Conservation (phyloP, 176 grass and related monocot genomes). For the Rhipidocladum racemiflorum region DNA sequence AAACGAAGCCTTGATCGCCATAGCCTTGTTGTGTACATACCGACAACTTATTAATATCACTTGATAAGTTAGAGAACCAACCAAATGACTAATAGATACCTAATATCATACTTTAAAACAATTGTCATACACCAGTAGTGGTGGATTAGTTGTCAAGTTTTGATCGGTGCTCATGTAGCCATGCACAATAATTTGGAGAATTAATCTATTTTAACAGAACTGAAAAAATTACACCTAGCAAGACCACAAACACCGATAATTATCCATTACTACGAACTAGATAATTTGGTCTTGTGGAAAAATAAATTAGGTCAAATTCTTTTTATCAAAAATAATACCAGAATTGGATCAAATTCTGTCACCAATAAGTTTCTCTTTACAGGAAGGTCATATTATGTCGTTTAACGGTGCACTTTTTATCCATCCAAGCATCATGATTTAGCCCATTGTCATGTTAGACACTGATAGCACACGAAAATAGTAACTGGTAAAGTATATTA, state of each 20-base stretch:
- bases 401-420: not conserved
- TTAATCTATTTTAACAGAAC: not conserved
- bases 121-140: not conserved
- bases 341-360: slow-evolving; percentile 24
- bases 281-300: not conserved
- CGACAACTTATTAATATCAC: not conserved
- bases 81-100: not conserved
- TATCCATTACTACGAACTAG: not conserved
- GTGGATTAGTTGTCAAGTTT: slow-evolving; percentile 3
- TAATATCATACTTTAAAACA: not conserved
- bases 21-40: not conserved
- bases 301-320: slow-evolving; percentile 28
- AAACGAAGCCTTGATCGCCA: not conserved
- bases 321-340: not conserved
- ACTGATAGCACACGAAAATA: slow-evolving; percentile 28
- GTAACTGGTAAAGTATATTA: slow-evolving; percentile 32
- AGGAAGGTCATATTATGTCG: not conserved
- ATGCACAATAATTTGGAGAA: not conserved
- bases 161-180: not conserved
- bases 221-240: not conserved
- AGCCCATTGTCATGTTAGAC: slow-evolving; percentile 10
- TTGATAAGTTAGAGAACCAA: not conserved
- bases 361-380: slow-evolving; percentile 6
- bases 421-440: not conserved
- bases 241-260: not conserved